A percentile compares a stretch with the other conserved stretches of the same genome.
These are phyloP conservation scores for Pseudoperonospora humuli DNA, from an alignment of 352 stramenopile genomes.

Conservation along the genomic window DNA sequence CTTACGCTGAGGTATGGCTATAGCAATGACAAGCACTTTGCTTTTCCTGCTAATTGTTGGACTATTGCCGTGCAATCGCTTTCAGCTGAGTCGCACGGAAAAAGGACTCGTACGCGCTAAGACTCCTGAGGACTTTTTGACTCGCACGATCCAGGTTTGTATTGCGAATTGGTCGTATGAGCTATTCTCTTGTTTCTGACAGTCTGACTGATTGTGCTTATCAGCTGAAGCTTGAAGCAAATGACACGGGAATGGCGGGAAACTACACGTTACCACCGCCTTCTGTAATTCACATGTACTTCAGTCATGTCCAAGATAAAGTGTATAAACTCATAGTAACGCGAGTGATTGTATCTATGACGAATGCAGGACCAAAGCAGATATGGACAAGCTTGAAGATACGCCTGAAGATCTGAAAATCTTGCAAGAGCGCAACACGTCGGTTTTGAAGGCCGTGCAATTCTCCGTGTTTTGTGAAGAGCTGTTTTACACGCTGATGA, in stretches of 20 bases:
- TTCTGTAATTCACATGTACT: slow-evolving; percentile 38
- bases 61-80: neutral
- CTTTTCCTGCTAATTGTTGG: slow-evolving; percentile 1
- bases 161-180: neutral
- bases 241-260: slow-evolving; percentile 25
- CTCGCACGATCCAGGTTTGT: slow-evolving; percentile 63
- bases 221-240: slow-evolving; percentile 33
- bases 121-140: slow-evolving; percentile 66
- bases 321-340: neutral
- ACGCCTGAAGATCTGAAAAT: slow-evolving; percentile 51
- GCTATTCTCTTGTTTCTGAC: neutral
- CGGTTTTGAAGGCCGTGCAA: slow-evolving; percentile 69
- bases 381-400: slow-evolving; percentile 53
- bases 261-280: slow-evolving; percentile 42
- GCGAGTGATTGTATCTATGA: neutral
- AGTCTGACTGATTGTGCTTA: slow-evolving; percentile 1
- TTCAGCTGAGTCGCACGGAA: slow-evolving; percentile 69
- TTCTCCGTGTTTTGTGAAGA: slow-evolving; percentile 86
- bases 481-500: slow-evolving; percentile 78
- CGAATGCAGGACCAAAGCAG: slow-evolving; percentile 34
- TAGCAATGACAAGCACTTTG: neutral
- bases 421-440: slow-evolving; percentile 60
- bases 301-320: neutral
- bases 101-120: slow-evolving; percentile 74
- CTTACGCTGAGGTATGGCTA: slow-evolving; percentile 62